Evolutionary conservation across 2,329 filamentous ascomycete species (phyloP), one percentile per base, ranked within the genome.

Genomic region (Paecilomyces sp.): DNA sequence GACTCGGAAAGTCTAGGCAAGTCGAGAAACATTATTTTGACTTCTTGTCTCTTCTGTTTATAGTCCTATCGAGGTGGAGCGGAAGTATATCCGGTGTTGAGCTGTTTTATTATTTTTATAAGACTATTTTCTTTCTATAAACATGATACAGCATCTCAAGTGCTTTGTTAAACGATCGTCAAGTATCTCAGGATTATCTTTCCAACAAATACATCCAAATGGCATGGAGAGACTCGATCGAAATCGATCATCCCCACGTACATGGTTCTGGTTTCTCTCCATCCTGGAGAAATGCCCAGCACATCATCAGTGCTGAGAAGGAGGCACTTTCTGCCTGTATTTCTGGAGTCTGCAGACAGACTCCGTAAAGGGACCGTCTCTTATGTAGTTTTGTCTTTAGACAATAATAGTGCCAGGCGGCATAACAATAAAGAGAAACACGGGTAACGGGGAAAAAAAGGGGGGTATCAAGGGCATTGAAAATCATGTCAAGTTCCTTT

Each of bases 401-500:
- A 47, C 6, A 28, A 28, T 28, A 28, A 28, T 47, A 47, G 18
- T 47, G 41, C n/a, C 41, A 47, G 8, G 41, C 4, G 41, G 41
- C 15, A 18, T 47, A 47, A 18, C 41, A 47, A n/a, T 7, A 9
- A 18, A 15, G 22, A 28, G 24, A 25, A 28, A 30, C 41, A 53
- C 51, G 18, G 51, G 22, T 9, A 53, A 30, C 50, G 51, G 51
- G 31, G 24, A n/a, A 53, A 53, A 2, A 9, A 24, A 22, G 22
- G 51, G 51, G 51, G 51, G 51, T 53, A 53, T 53, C 51, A 53
- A 53, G 60, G 58, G 55, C n/a, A 36, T 53, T 54, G 51, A 62
- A 61, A 61, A 61, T 57, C 56, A 24, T 58, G 53, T 56, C 61
- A 61, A 60, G 60, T 62, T 62, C 60, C 56, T 62, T 59, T 57